Percentiles rank a stretch among this genome's conserved stretches.
Conservation (phyloP, 352 stramenopile genomes). For the Phytophthora brassicae region DNA sequence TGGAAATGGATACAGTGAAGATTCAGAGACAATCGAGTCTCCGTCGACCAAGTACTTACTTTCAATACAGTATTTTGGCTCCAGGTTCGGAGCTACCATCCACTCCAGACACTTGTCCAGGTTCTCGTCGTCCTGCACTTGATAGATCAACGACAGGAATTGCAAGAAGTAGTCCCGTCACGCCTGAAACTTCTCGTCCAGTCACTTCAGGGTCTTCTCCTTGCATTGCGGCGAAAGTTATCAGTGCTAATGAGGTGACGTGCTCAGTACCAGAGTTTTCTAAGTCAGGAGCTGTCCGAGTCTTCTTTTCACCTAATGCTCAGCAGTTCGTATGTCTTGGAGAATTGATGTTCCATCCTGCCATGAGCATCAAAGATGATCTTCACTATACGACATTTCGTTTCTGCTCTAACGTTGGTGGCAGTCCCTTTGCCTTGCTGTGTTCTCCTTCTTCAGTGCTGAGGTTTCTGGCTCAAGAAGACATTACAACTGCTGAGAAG, state of each 20-base stretch:
- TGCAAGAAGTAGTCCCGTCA: not conserved
- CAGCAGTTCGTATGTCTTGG: slow-evolving; percentile 75
- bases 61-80: slow-evolving; percentile 58
- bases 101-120: not conserved
- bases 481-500: slow-evolving; percentile 52
- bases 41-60: slow-evolving; percentile 47
- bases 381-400: slow-evolving; percentile 32
- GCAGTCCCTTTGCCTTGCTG: slow-evolving; percentile 51
- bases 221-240: slow-evolving; percentile 56
- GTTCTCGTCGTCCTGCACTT: slow-evolving; percentile 7
- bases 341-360: slow-evolving; percentile 53
- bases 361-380: slow-evolving; percentile 55
- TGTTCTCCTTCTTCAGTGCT: slow-evolving; percentile 61
- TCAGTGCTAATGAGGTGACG: slow-evolving; percentile 48
- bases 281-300: slow-evolving; percentile 34
- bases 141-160: not conserved
- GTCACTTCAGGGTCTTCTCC: slow-evolving; percentile 17
- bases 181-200: slow-evolving; percentile 5
- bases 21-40: slow-evolving; percentile 48
- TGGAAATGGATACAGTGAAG: slow-evolving; percentile 45
- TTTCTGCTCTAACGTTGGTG: slow-evolving; percentile 69
- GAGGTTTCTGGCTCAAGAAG: slow-evolving; percentile 32
- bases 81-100: slow-evolving; percentile 9
- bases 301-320: slow-evolving; percentile 71
- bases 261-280: slow-evolving; percentile 62